Base-by-base conservation (phyloP, 345 rosid genomes). In the Viola odorata region DNA sequence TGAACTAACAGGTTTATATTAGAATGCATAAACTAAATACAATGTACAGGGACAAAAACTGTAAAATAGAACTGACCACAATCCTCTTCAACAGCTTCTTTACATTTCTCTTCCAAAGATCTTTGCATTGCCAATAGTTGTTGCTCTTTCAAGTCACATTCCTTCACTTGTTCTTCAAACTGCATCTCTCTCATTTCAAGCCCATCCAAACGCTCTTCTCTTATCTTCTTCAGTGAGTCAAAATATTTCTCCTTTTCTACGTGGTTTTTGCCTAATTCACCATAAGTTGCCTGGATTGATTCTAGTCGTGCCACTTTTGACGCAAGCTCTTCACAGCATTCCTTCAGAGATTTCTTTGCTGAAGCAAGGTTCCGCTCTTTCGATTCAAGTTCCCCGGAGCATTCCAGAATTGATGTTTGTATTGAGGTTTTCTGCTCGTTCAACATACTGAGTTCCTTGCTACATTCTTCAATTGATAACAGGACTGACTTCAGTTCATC, bases 141-240 rank as follows among this genome's bases (percentile, higher is more conserved):
- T 14, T 52, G 8, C 61, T 68, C 72, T 15, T 70, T 67, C 13
- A 72, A 56, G 37, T 53, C 65, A 32, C 72, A 65, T 69, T 70
- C 68, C 12, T 63, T 49, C 3, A 14, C n/a, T 41, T 10, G 17
- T 53, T 23, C 67, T 38, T 58, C 53, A 50, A 69, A 59, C 45
- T 60, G 57, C 69, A 57, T 68, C 55, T 67, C 69, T 57, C 71
- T 76, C 65, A 55, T 44, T 55, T 57, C 41, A 55, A 70, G 41
- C 32, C 58, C 37, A 59, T 42, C 66, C 55, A 45, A 55, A 16
- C 51, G n/a, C n/a, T n/a, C n/a, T n/a, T n/a, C n/a, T n/a, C n/a
- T n/a, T n/a, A n/a, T n/a, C n/a, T n/a, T n/a, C n/a, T n/a, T n/a
- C n/a, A n/a, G n/a, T n/a, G n/a, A n/a, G n/a, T n/a, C n/a, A n/a